These are phyloP conservation scores for Tetracentron sinense DNA, from an alignment of 164 flowering plant species.

Conservation along the genomic window DNA sequence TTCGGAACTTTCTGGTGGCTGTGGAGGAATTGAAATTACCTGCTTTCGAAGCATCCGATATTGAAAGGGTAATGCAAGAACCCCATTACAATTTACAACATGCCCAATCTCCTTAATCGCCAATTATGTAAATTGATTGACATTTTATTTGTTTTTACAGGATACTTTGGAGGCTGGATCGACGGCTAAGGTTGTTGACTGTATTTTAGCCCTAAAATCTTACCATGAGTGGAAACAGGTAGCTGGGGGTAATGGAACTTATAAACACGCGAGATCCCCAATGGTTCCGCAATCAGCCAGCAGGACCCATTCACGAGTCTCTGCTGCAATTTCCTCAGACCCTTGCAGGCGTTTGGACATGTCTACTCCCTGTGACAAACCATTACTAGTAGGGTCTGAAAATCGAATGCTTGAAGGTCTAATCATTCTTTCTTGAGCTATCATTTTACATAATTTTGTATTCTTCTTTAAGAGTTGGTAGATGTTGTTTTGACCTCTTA, in stretches of 20 bases:
- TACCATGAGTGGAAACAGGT: slow-evolving; percentile 71
- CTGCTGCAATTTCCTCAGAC: slow-evolving; percentile 17
- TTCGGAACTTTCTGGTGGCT: slow-evolving; percentile 76
- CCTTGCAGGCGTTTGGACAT: slow-evolving; percentile 59
- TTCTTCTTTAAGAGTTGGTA: too few relatives aligned
- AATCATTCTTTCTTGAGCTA: not conserved
- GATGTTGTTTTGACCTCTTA: not conserved
- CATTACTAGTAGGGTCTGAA: slow-evolving; percentile 17
- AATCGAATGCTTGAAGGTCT: slow-evolving; percentile 39
- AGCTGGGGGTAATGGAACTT: slow-evolving; percentile 42
- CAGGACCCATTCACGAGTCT: slow-evolving; percentile 27
- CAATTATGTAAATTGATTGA: too few relatives aligned
- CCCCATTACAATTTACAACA: not conserved
- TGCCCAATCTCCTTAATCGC: too few relatives aligned
- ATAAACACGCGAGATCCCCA: slow-evolving; percentile 56
- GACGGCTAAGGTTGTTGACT: slow-evolving; percentile 71
- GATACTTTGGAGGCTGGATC: slow-evolving; percentile 65
- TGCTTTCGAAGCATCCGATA: slow-evolving; percentile 88
- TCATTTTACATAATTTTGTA: not conserved
- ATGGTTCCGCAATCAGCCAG: slow-evolving; percentile 38
- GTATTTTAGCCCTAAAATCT: slow-evolving; percentile 71
- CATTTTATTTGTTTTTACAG: slow-evolving; percentile 26
- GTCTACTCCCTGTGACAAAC: slow-evolving; percentile 36
- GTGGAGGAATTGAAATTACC: slow-evolving; percentile 68
- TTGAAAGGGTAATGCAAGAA: slow-evolving; percentile 62